Evolutionary conservation across 2,329 filamentous ascomycete genomes (phyloP), one percentile per base, ranked within the genome.

Genomic region (Chaetothyriales sp.): DNA sequence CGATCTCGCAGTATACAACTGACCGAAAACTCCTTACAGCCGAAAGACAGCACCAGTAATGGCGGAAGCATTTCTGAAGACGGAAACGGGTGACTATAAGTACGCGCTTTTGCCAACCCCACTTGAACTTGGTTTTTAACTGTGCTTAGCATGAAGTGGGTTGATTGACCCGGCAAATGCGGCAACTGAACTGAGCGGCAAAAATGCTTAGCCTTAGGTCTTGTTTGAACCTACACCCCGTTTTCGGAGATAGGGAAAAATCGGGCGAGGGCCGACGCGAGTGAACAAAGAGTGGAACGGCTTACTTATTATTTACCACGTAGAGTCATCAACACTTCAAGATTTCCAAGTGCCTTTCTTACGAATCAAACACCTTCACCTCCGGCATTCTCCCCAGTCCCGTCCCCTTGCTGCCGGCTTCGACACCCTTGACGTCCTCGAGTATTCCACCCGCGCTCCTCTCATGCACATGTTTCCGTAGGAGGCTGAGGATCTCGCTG

Each of bases 401-500:
- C 46, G 48, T 51, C 10, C 60, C 60, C 47, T 56, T 59, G 18
- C 50, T 54, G n/a, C 58, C 56, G 25, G 56, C 49, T 20, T 44
- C 19, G 22, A 47, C 54, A 48, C 58, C 53, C 29, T 37, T 37
- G 18, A 63, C 62, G 48, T 61, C 57, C 45, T 64, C 60, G 46
- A 63, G 59, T 63, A 68, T 77, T 62, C 76, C 81, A 37, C 72
- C 77, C 51, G 82, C 82, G 62, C 82, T 86, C 61, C 80, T 76
- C 56, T 78, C 74, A 61, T 80, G 77, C 25, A 97, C 92, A 72
- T 98, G 92, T 61, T 77, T 74, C 65, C 90, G 77, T 66, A 98
- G 67, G 74, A 92, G 70, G 22, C 67, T 67, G 62, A 98, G 70
- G 50, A 95, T 80, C 71, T 89, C 83, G 59, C 86, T 94, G 56